These are phyloP conservation scores for Cyanodermella asteris DNA, from an alignment of 2,329 filamentous ascomycete genomes.

Conservation along the genomic window DNA sequence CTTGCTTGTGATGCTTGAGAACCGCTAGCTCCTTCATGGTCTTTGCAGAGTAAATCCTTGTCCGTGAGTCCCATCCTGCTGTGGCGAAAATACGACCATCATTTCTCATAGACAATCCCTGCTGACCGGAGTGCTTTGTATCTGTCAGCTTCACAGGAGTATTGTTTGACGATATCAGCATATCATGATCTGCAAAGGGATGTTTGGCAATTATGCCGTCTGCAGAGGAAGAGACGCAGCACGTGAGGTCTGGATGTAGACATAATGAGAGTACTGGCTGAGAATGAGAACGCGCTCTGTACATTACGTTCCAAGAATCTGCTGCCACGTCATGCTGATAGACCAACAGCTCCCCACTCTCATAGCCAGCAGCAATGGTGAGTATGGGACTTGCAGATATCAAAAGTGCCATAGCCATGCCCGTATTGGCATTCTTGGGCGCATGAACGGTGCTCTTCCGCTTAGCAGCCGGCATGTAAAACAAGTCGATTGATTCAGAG, in stretches of 20 bases:
- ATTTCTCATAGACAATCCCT: slow-evolving; percentile 52
- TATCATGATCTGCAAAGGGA: slow-evolving; percentile 27
- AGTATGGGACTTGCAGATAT: slow-evolving; percentile 4
- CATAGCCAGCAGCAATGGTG: slow-evolving; percentile 52
- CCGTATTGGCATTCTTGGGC: background rate
- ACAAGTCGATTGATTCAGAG: slow-evolving; percentile 39
- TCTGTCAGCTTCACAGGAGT: slow-evolving; percentile 38
- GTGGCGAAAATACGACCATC: slow-evolving; percentile 74
- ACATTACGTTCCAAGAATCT: slow-evolving; percentile 14
- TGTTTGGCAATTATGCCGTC: slow-evolving; percentile 64
- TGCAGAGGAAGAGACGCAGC: slow-evolving; percentile 61
- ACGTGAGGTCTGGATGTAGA: slow-evolving; percentile 25
- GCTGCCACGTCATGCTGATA: slow-evolving; percentile 27
- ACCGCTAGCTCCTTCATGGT: slow-evolving; percentile 75
- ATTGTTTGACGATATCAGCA: slow-evolving; percentile 8
- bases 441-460: background rate
- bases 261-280: slow-evolving; percentile 46
- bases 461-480: no score
- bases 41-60: slow-evolving; percentile 62
- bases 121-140: slow-evolving; percentile 80
- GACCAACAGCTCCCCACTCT: slow-evolving; percentile 57
- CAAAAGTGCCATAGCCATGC: no score
- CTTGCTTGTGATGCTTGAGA: slow-evolving; percentile 80
- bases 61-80: slow-evolving; percentile 71
- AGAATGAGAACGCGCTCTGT: slow-evolving; percentile 6